Evolutionary conservation across 2,329 filamentous ascomycete species (phyloP).

Genomic region (Chaetomium olivaceum): DNA sequence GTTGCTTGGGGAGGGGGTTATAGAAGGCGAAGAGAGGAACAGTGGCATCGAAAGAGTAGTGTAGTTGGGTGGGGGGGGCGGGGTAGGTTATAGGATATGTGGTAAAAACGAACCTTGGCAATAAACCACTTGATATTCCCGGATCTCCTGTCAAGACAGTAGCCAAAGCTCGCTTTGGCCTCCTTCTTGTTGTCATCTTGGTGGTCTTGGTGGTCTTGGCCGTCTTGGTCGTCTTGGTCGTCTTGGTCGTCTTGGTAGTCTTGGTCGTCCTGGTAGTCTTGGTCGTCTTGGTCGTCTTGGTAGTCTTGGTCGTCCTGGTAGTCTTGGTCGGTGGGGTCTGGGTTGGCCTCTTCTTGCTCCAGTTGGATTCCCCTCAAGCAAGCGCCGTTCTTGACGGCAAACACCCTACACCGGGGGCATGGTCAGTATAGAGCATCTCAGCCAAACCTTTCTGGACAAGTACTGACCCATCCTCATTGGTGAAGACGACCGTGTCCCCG

Average conservation of each 20-base stretch:
- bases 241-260: no score
- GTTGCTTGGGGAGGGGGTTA: background rate
- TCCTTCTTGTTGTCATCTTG: background rate
- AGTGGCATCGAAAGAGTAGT: no score
- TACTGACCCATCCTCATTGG: background rate
- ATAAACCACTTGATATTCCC: background rate
- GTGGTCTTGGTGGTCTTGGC: no score
- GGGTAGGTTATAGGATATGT: no score
- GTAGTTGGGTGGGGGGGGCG: no score
- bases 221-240: no score
- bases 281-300: no score
- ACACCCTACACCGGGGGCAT: background rate
- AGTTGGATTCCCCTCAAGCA: background rate
- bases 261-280: no score
- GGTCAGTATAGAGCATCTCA: background rate
- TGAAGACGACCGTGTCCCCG: background rate
- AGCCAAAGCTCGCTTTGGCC: background rate
- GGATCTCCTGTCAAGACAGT: background rate
- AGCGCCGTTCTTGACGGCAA: background rate
- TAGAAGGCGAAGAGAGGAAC: no score
- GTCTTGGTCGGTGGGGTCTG: no score
- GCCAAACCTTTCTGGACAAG: background rate
- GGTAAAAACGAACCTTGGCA: background rate
- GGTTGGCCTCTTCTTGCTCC: background rate
- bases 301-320: no score